Conservation (phyloP, 257 asterid species). For the Fraxinus americana region DNA sequence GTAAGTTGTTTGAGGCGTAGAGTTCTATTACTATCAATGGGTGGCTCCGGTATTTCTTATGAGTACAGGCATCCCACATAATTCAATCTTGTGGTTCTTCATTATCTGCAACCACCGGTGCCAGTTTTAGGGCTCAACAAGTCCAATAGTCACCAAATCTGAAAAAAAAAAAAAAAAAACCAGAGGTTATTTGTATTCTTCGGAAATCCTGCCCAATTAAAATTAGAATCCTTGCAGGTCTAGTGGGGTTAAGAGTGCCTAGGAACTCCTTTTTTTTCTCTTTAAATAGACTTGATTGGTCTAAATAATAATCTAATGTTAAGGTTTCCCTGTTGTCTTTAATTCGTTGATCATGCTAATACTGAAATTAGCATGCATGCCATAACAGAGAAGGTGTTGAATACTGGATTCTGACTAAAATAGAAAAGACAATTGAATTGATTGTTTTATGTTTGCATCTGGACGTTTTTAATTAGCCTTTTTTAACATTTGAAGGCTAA, state of each 20-base stretch:
- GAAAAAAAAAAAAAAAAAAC: too few species aligned
- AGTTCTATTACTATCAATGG: too few species aligned
- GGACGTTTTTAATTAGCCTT: not conserved
- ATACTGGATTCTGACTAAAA: not conserved
- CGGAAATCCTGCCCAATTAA: too few species aligned
- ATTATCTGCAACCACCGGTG: too few species aligned
- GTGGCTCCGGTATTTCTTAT: too few species aligned
- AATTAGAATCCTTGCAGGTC: not conserved
- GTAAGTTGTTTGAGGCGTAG: not conserved
- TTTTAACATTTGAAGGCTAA: not conserved
- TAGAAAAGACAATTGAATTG: not conserved
- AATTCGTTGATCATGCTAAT: not conserved
- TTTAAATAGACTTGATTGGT: not conserved
- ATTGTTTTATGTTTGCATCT: not conserved
- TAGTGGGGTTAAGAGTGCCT: not conserved
- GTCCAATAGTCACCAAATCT: too few species aligned
- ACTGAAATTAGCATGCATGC: not conserved
- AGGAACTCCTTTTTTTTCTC: too few species aligned
- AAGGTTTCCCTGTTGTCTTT: not conserved
- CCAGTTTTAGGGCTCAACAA: too few species aligned
- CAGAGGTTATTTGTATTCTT: too few species aligned
- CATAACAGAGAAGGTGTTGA: not conserved
- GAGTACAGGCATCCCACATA: too few species aligned
- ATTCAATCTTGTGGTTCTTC: too few species aligned
- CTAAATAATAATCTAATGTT: not conserved